Percentiles rank a stretch among this genome's conserved stretches.
These are phyloP conservation scores for Lecanosticta acicola DNA, from an alignment of 2,329 filamentous ascomycete species.

Conservation along the genomic window DNA sequence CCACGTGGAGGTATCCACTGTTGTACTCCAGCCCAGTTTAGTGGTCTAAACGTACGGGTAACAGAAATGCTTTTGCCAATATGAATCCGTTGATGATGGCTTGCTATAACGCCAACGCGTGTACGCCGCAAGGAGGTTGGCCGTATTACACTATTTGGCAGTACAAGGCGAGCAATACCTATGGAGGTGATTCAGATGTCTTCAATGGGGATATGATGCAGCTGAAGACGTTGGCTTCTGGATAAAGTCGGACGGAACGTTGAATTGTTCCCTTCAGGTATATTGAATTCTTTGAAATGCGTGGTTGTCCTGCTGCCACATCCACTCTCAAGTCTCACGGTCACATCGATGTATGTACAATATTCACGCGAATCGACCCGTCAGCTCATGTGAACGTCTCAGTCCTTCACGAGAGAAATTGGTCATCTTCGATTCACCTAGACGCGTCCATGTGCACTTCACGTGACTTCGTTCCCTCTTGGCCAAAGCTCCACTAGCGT, in stretches of 20 bases:
- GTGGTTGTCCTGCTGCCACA: no score
- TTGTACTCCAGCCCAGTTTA: conserved; percentile 51
- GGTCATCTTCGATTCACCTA: no score
- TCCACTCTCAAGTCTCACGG: no score
- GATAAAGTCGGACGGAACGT: no score
- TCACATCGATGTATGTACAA: no score
- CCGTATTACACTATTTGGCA: conserved; percentile 52
- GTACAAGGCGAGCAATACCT: conserved; percentile 44
- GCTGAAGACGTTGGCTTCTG: conserved; percentile 35
- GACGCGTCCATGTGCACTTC: background rate
- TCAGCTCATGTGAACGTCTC: no score
- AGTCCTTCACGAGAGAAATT: no score
- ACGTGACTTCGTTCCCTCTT: background rate
- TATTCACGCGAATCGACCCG: no score
- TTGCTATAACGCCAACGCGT: conserved; percentile 26
- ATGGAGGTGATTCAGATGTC: conserved; percentile 50
- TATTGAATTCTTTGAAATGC: no score
- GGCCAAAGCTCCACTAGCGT: background rate
- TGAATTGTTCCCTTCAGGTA: no score
- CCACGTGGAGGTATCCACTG: conserved; percentile 47
- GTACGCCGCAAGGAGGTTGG: conserved; percentile 42
- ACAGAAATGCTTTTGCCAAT: conserved; percentile 41
- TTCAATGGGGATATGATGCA: conserved; percentile 44
- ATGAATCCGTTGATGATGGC: conserved; percentile 21
- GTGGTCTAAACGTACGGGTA: conserved; percentile 52